Conservation (phyloP, 2,329 filamentous ascomycete species). For the Neofusicoccum cordaticola region DNA sequence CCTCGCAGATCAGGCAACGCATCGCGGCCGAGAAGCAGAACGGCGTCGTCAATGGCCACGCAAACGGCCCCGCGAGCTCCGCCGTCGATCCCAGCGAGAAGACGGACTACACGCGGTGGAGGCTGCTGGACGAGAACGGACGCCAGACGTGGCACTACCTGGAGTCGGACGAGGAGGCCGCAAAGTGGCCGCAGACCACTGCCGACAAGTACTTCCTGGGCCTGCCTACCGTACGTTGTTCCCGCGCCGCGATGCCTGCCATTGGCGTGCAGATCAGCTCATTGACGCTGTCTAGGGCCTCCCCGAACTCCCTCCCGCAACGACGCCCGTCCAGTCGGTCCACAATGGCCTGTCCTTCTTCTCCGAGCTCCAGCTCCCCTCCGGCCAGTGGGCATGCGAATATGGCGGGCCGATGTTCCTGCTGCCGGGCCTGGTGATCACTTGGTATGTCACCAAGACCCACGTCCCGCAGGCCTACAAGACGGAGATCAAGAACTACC, state of each 20-base stretch:
- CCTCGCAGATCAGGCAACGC: conserved; percentile 5
- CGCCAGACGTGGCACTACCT: conserved; percentile 95
- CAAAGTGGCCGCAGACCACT: conserved; percentile 78
- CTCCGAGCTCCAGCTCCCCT: conserved; percentile 80
- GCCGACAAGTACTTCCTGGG: conserved; percentile 91
- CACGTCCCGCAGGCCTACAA: conserved; percentile 76
- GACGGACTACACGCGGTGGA: conserved; percentile 82
- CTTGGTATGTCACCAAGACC: conserved; percentile 86
- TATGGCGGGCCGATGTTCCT: conserved; percentile 98
- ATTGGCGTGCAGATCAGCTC: background rate
- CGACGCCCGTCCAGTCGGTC: conserved; percentile 72
- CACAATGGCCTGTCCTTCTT: conserved; percentile 85
- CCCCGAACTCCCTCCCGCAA: conserved; percentile 67
- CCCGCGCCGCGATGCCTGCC: background rate
- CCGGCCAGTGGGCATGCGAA: conserved; percentile 94
- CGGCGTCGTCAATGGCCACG: background rate
- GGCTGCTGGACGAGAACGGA: conserved; percentile 76
- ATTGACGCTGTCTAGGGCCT: conserved; percentile 57
- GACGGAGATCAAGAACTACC: conserved; percentile 88
- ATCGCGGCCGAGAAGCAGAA: background rate
- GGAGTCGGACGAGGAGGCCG: conserved; percentile 63
- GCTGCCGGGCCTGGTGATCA: conserved; percentile 77
- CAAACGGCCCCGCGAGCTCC: conserved; percentile 1
- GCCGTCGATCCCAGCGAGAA: conserved; percentile 33
- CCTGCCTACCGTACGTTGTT: conserved; percentile 64